Conservation (phyloP, 1,284 basidiomycete species). For the Ganoderma boninense region DNA sequence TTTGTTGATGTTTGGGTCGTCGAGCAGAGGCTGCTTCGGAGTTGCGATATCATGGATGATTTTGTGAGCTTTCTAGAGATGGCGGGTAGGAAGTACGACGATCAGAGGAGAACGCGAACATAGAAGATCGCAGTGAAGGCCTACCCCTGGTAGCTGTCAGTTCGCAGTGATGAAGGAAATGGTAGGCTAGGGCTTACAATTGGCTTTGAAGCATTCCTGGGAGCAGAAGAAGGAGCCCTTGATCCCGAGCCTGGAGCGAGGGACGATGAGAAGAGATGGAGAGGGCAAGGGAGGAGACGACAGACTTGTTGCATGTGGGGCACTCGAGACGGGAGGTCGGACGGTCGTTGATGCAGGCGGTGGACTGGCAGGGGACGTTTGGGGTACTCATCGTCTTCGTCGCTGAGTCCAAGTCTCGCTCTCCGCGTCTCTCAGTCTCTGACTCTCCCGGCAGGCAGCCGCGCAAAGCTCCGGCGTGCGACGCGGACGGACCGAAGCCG, state of each 20-base stretch:
- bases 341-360: slow-evolving; percentile 74
- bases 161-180: neutral
- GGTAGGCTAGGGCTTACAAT: slow-evolving; percentile 61
- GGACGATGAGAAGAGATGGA: slow-evolving; percentile 24
- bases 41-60: slow-evolving; percentile 72
- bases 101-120: slow-evolving; percentile 15
- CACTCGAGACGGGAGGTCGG: slow-evolving; percentile 82
- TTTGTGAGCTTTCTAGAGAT: slow-evolving; percentile 81
- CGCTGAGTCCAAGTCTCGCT: neutral
- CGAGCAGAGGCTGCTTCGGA: slow-evolving; percentile 44
- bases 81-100: neutral
- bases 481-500: neutral
- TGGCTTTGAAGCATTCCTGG: slow-evolving; percentile 87
- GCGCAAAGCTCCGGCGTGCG: neutral
- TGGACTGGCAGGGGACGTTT: slow-evolving; percentile 69
- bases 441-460: too few species aligned
- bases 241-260: slow-evolving; percentile 69
- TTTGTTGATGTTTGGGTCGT: slow-evolving; percentile 44
- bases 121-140: slow-evolving; percentile 12
- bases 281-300: slow-evolving; percentile 24
- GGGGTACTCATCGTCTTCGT: slow-evolving; percentile 39
- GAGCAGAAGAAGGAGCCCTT: slow-evolving; percentile 85
- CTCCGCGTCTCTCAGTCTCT: neutral
- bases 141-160: slow-evolving; percentile 53
- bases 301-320: slow-evolving; percentile 84